Evolutionary conservation across 495 filamentous ascomycete species (phyloP).

Genomic region (Pseudomonodictys pantanalensis): DNA sequence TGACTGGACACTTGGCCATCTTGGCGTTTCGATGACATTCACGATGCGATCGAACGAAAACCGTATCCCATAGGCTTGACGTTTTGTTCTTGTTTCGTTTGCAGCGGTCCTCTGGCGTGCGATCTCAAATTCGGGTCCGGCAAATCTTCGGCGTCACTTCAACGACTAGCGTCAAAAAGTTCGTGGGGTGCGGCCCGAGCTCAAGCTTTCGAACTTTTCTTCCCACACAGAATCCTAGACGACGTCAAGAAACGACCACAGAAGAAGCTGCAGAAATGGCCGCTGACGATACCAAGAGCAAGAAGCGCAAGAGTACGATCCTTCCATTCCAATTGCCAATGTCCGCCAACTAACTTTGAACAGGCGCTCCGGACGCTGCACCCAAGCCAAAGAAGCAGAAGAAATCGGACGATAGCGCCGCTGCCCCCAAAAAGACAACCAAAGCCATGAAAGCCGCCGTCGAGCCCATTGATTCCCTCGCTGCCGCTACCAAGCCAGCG

Average conservation of each 20-base stretch:
- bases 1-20: no score
- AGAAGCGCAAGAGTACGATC: constrained; percentile 69
- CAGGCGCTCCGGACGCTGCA: constrained; percentile 25
- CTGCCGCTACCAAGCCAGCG: constrained; percentile 33
- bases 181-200: constrained; percentile 11
- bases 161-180: constrained; percentile 18
- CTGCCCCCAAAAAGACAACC: constrained; percentile 6
- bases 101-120: no score
- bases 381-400: constrained; percentile 34
- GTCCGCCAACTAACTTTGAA: constrained; percentile 1
- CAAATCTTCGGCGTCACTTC: no score
- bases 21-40: no score
- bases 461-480: constrained; percentile 9
- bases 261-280: constrained; percentile 54
- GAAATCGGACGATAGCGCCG: constrained; percentile 13
- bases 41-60: no score
- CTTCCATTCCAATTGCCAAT: neutral
- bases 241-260: neutral
- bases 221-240: constrained; percentile 1
- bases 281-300: constrained; percentile 59
- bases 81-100: no score
- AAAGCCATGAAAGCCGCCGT: constrained; percentile 26
- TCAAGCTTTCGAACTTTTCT: constrained; percentile 24
- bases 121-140: no score
- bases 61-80: no score